A percentile compares a stretch with the other conserved stretches of the same genome.
phyloP scores from a whole-genome alignment of 2,329 filamentous ascomycete species.

The Monosporascus sp. region DNA sequence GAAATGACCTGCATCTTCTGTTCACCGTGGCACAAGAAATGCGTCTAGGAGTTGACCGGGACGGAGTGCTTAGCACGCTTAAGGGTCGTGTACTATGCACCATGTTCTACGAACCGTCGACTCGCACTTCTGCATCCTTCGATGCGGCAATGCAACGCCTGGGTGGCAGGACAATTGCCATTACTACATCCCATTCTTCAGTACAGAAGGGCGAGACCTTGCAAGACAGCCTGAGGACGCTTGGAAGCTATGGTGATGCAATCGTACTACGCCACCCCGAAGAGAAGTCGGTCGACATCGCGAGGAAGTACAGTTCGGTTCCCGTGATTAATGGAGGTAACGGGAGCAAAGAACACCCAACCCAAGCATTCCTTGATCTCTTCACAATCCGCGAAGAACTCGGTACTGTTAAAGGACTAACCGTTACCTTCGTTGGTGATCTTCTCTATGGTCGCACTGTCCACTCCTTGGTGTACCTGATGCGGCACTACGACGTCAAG shows the following conservation, averaged over 20 bases:
- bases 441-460: slow-evolving; percentile 90
- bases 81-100: slow-evolving; percentile 82
- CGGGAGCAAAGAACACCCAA: slow-evolving; percentile 92
- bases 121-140: slow-evolving; percentile 90
- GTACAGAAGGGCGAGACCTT: slow-evolving; percentile 92
- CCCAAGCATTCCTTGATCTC: slow-evolving; percentile 93
- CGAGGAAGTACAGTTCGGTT: slow-evolving; percentile 80
- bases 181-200: slow-evolving; percentile 79
- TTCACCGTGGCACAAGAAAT: slow-evolving; percentile 98
- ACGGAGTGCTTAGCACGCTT: slow-evolving; percentile 82
- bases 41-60: slow-evolving; percentile 87
- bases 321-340: slow-evolving; percentile 98
- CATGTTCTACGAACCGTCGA: slow-evolving; percentile 97
- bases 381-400: slow-evolving; percentile 98
- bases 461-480: slow-evolving; percentile 88
- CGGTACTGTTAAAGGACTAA: slow-evolving; percentile 89
- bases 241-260: slow-evolving; percentile 91
- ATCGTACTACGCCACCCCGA: slow-evolving; percentile 93
- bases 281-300: slow-evolving; percentile 72
- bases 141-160: slow-evolving; percentile 98
- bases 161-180: slow-evolving; percentile 76
- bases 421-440: slow-evolving; percentile 93
- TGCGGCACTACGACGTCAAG: slow-evolving; percentile 91
- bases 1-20: slow-evolving; percentile 82
- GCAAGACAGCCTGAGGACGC: slow-evolving; percentile 87